These are phyloP conservation scores for Cenchrus americanus DNA, from an alignment of 176 grass and related monocot species.

Conservation along the genomic window DNA sequence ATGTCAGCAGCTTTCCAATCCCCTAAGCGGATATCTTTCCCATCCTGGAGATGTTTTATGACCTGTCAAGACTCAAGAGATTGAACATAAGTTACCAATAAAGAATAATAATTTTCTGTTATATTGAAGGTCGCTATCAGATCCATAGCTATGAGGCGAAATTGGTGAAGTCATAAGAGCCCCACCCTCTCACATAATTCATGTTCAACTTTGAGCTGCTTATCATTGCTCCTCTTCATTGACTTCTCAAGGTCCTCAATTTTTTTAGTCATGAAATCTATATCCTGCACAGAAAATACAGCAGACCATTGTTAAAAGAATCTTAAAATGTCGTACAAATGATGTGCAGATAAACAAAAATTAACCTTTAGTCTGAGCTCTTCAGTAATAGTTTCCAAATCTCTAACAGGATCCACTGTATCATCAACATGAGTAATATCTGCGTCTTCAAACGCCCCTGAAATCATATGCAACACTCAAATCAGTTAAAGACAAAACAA, in stretches of 20 bases:
- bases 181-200: slow-evolving; percentile 87
- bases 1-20: slow-evolving; percentile 96
- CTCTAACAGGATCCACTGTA: slow-evolving; percentile 94
- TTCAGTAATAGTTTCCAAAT: slow-evolving; percentile 88
- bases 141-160: not conserved
- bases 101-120: not conserved
- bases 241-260: slow-evolving; percentile 87
- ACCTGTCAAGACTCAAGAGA: slow-evolving; percentile 45
- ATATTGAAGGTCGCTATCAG: slow-evolving; percentile 16
- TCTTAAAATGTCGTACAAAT: not conserved
- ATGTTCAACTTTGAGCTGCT: slow-evolving; percentile 90
- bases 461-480: slow-evolving; percentile 5
- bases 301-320: slow-evolving; percentile 3
- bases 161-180: not conserved
- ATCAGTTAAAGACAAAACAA: slow-evolving; percentile 31
- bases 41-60: slow-evolving; percentile 62
- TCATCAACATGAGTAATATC: slow-evolving; percentile 97
- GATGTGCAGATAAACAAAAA: slow-evolving; percentile 30
- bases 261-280: slow-evolving; percentile 78
- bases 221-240: slow-evolving; percentile 99
- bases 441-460: slow-evolving; percentile 97
- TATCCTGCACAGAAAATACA: slow-evolving; percentile 65
- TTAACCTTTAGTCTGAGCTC: slow-evolving; percentile 93
- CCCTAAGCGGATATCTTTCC: slow-evolving; percentile 87
- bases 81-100: slow-evolving; percentile 26